These are phyloP conservation scores for Yamadazyma triangularis DNA, from an alignment of 1,139 yeast species.

Conservation along the genomic window DNA sequence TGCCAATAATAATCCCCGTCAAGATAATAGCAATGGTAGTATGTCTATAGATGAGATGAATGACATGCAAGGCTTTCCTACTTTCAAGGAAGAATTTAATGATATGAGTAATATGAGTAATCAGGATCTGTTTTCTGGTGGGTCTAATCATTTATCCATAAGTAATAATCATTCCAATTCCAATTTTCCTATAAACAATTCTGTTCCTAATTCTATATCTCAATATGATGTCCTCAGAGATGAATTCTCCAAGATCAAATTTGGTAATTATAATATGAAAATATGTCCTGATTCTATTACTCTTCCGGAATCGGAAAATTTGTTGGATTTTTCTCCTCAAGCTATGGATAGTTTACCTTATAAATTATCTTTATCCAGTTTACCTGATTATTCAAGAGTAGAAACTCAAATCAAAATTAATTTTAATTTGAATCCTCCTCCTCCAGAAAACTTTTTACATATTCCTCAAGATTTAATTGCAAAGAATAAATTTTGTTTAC, in stretches of 20 bases:
- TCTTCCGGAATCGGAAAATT: constrained; percentile 25
- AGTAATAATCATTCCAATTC: constrained; percentile 1
- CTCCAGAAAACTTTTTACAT: constrained; percentile 65
- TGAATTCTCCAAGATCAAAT: constrained; percentile 51
- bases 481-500: constrained; percentile 72
- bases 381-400: constrained; percentile 82
- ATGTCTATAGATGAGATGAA: no score
- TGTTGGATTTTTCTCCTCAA: constrained; percentile 35
- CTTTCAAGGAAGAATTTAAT: no score
- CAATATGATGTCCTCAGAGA: constrained; percentile 47
- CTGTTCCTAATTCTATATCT: constrained; percentile 1
- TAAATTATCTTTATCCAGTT: constrained; percentile 50
- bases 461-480: constrained; percentile 85
- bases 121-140: neutral
- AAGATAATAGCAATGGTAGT: no score
- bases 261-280: constrained; percentile 46
- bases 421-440: constrained; percentile 65
- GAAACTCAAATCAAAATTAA: constrained; percentile 89
- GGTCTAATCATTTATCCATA: neutral
- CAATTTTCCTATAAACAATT: constrained; percentile 1
- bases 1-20: neutral
- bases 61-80: no score
- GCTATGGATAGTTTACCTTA: constrained; percentile 51
- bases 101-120: neutral
- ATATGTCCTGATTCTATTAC: constrained; percentile 32